Base-by-base conservation (phyloP, 2,329 filamentous ascomycete genomes). In the Zymoseptoria crescenta region DNA sequence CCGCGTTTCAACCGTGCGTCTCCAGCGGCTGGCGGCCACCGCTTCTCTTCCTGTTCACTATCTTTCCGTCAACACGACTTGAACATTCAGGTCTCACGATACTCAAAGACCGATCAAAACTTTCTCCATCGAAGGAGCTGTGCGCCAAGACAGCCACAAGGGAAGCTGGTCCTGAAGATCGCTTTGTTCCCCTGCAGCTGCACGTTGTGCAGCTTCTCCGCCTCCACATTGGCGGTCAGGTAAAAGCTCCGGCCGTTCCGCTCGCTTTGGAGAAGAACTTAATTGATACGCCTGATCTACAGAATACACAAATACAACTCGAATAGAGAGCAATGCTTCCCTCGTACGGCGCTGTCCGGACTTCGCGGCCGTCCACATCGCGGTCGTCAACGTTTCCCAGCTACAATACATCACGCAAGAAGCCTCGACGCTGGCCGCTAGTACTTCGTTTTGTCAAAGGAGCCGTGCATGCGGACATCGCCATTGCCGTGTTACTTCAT, bases 381-480 rank as follows among this genome's bases (percentile, higher is more conserved):
- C 35, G 35, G 35, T 45, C 62, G 24, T 63, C 76, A 16, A 79
- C 76, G 2, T 78, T 77, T 62, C 77, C 77, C 1, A 71, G 77
- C 49, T 77, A 77, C 54, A 70, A 79, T 62, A 73, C 74, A 16
- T 70, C 73, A 45, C 75, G 77, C 61, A 74, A 72, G 52, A 80
- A 80, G 66, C 77, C 77, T 27, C 71, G 75, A 3, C 82, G 84
- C 72, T 81, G 83, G 76, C 84, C 84, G 16, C 76, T 87, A 5
- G 84, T 86, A 16, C 76, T 87, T 50, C 80, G 84, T 62, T 85
- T 87, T 72, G 79, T 82, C 69, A 86, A 86, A 69, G 84, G 84
- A 54, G 82, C 83, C 2, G 81, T 87, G 57, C 84, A 87, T 70
- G 73, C 72, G 59, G 79, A 81, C 41, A 83, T 87, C 60, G 68